Conservation (phyloP, 2,329 filamentous ascomycete species). For the Fusarium concolor region DNA sequence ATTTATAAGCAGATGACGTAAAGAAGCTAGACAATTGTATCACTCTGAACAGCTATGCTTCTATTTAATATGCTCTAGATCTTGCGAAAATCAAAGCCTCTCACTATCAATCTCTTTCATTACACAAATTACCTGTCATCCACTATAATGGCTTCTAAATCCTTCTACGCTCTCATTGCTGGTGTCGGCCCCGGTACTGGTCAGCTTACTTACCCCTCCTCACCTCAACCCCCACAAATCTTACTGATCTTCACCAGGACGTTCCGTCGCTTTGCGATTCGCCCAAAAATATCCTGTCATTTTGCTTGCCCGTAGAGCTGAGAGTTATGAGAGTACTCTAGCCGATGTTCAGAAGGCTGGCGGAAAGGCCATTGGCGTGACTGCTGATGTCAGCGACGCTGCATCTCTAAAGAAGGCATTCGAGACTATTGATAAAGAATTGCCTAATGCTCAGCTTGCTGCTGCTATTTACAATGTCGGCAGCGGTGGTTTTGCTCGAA, state of each 20-base stretch:
- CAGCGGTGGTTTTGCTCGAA: conserved; percentile 58
- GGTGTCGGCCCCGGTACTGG: conserved; percentile 78
- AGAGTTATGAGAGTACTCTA: conserved; percentile 74
- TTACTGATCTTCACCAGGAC: conserved; percentile 48
- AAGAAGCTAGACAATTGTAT: conserved; percentile 10
- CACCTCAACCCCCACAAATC: neutral
- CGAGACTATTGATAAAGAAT: conserved; percentile 68
- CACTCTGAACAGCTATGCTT: neutral
- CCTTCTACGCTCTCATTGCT: conserved; percentile 74
- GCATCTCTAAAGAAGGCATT: conserved; percentile 67
- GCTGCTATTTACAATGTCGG: conserved; percentile 79
- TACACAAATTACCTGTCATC: accelerated
- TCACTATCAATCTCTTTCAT: neutral
- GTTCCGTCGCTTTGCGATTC: conserved; percentile 67
- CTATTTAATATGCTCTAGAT: neutral
- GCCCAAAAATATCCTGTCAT: conserved; percentile 77
- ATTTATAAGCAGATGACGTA: conserved; percentile 43
- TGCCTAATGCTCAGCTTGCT: conserved; percentile 65
- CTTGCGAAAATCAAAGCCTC: neutral
- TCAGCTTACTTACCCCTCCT: conserved; percentile 32
- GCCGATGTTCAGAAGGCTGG: conserved; percentile 74
- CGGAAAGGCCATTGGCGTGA: conserved; percentile 77
- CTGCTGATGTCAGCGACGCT: conserved; percentile 60
- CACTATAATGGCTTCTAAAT: conserved; percentile 35
- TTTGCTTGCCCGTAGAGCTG: conserved; percentile 75